Base-by-base conservation (phyloP, 2,329 filamentous ascomycete species). In the Cladophialophora yegresii region DNA sequence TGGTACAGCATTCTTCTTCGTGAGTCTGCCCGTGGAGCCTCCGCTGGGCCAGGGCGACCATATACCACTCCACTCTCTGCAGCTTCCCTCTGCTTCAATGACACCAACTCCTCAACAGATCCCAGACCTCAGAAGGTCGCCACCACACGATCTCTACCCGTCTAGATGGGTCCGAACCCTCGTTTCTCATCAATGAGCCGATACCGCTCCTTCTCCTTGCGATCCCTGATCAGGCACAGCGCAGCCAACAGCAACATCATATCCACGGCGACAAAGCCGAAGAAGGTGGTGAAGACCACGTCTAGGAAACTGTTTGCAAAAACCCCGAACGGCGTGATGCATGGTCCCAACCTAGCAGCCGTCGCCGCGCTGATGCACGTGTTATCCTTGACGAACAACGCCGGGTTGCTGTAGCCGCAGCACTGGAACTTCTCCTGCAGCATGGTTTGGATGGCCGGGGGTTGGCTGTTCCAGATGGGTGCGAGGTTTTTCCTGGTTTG, bases 181-280 rank as follows among this genome's bases (percentile, higher is more conserved):
- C 77, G 85, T 85, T 95, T 95, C 82, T 92, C 87, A 73, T 93
- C 90, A 72, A 95, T 93, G 73, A 90, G 84, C 64, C 87, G 85
- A 79, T 92, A 95, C 65, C 91, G 83, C 77, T 90, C 87, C 72
- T 86, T 85, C 80, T 95, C 91, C 78, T 89, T 90, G 73, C 90
- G 87, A 72, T 92, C 88, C 82, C 92, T 93, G 72, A 92, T 81
- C 51, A 95, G 81, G 77, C 91, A 92, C 32, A 89, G 87, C 12
- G 89, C 87, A 70, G 86, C 85, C 62, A 93, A 79, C 69, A 93
- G 79, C 55, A 93, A 80, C 58, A 91, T 73, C 49, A 83, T 84
- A 73, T 92, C 87, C 68, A 91, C 75, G 62, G 83, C 83, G 66
- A 93, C 90, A 75, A 93, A 87, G 67, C 89, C 91, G 75, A 95